Percentiles rank a stretch among this genome's conserved stretches.
Conservation (phyloP, 257 asterid species). For the Lantana camara region DNA sequence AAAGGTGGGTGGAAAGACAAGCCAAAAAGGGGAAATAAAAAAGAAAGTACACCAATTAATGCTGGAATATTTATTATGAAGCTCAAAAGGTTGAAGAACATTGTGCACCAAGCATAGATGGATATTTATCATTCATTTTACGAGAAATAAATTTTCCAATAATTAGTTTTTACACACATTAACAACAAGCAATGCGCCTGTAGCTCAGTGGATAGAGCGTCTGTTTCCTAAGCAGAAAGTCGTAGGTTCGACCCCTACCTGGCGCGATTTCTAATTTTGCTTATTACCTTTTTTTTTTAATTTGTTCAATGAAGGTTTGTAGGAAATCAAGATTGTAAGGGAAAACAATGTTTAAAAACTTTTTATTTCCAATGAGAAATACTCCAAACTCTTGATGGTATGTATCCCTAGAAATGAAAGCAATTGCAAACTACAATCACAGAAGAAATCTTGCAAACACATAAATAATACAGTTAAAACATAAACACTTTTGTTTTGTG, state of each 20-base stretch:
- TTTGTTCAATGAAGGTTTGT: too few species aligned
- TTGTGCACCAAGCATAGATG: neutral
- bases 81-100: neutral
- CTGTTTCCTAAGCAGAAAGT: constrained; percentile 98
- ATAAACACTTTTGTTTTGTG: neutral
- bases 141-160: too few species aligned
- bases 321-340: too few species aligned
- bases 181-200: constrained; percentile 55
- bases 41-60: neutral
- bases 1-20: constrained; percentile 1
- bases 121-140: too few species aligned
- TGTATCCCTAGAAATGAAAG: neutral
- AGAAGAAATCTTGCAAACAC: too few species aligned
- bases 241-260: constrained; percentile 98
- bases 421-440: neutral
- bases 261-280: constrained; percentile 47
- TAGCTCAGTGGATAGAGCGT: constrained; percentile 99
- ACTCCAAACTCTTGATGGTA: constrained; percentile 11
- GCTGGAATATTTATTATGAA: neutral
- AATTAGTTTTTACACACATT: too few species aligned
- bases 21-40: neutral
- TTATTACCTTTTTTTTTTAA: too few species aligned
- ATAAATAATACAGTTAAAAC: neutral
- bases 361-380: neutral
- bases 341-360: too few species aligned